Base-by-base conservation (phyloP, 164 flowering plant genomes). In the Dillenia turbinata region DNA sequence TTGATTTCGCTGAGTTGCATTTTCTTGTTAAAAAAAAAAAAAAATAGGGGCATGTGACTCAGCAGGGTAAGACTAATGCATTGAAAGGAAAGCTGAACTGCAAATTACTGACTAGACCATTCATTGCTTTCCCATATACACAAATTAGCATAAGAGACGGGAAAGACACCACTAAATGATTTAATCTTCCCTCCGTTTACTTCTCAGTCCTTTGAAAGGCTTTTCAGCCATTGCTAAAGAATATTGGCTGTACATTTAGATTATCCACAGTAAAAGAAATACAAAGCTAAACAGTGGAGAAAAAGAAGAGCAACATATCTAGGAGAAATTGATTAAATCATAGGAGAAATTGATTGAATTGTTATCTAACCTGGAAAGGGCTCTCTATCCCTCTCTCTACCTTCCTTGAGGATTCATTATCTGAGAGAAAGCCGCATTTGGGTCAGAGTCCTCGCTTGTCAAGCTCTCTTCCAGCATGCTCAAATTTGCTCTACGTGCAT, bases 361-460 rank as follows among this genome's bases (percentile, higher is more conserved):
- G 22, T 19, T 19, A 19, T 19, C 22, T 19, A 19, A 19, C 22
- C 22, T 19, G 22, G 22, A 19, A 19, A 19, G 22, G 22, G 22
- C 22, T 19, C 22, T 19, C 22, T 19, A 19, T 19, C 22, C 22
- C 22, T 26, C 56, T 49, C n/a, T 57, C 80, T 63, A 83, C 71
- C 88, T 73, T 19, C 84, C 83, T 57, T 57, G 67, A 44, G 79
- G 78, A 64, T 77, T 73, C 33, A 77, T 57, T 3, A 80, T 49
- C 71, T 80, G 86, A 3, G 85, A 82, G 73, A 82, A 84, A 4
- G 71, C 69, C 26, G 60, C 78, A 40, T 45, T 64, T 10, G 72
- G 12, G 24, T 66, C 71, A 1, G 66, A 49, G 17, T 65, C 76
- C 24, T 72, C 71, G 11, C 63, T 69, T 15, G 46, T 44, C 0